Evolutionary conservation across 1,139 yeast species (phyloP).

Genomic region (Yamadazyma blattariae): DNA sequence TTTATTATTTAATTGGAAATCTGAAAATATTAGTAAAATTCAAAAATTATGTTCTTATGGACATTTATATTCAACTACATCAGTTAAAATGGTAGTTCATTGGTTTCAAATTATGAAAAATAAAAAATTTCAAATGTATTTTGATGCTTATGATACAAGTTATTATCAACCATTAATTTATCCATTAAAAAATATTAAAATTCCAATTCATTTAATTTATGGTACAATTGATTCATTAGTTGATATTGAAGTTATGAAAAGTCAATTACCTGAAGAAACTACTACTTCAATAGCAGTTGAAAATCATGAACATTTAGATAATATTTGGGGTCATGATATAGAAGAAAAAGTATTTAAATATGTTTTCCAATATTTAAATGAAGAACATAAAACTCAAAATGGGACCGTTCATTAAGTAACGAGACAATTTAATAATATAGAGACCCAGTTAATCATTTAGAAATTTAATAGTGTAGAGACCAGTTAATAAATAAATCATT

Average conservation of each 20-base stretch:
- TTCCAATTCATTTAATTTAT: constrained; percentile 74
- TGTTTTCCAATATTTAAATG: constrained; percentile 43
- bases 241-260: constrained; percentile 71
- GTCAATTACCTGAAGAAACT: constrained; percentile 42
- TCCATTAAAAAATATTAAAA: constrained; percentile 53
- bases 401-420: not conserved
- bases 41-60: constrained; percentile 79
- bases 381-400: constrained; percentile 10
- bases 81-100: constrained; percentile 89
- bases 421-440: too few relatives aligned
- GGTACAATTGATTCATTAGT: constrained; percentile 83
- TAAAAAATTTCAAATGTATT: constrained; percentile 86
- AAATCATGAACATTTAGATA: constrained; percentile 82
- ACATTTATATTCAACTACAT: constrained; percentile 85
- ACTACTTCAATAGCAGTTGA: constrained; percentile 48
- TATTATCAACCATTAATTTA: constrained; percentile 41
- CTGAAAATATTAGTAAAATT: constrained; percentile 61
- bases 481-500: too few relatives aligned
- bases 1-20: constrained; percentile 75
- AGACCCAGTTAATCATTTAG: too few relatives aligned
- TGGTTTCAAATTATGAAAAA: constrained; percentile 92
- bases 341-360: constrained; percentile 42
- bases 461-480: too few relatives aligned
- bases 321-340: constrained; percentile 81
- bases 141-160: constrained; percentile 40